Evolutionary conservation across 2,329 filamentous ascomycete genomes (phyloP).

Genomic region (Metarhizium humberi): DNA sequence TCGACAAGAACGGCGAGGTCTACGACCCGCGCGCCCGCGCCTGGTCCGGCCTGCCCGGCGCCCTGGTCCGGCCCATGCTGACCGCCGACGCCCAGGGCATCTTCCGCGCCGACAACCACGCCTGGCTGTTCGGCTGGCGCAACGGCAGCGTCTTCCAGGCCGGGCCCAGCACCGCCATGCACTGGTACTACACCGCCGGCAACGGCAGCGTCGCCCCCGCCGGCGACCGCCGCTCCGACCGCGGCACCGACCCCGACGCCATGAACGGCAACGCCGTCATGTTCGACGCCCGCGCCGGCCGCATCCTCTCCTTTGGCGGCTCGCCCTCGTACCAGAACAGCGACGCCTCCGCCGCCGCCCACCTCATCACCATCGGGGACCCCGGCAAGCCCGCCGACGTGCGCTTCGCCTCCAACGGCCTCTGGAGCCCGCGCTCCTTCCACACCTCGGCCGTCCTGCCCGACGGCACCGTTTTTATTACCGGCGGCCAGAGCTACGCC

Average conservation of each 20-base stretch:
- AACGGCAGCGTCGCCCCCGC: slow-evolving; percentile 30
- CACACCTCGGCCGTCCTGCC: slow-evolving; percentile 39
- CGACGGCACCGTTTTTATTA: slow-evolving; percentile 36
- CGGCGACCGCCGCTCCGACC: slow-evolving; percentile 21
- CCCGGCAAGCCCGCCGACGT: slow-evolving; percentile 9
- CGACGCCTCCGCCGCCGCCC: slow-evolving; percentile 32
- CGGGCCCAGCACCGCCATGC: slow-evolving; percentile 24
- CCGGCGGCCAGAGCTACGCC: slow-evolving; percentile 34
- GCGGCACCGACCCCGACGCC: slow-evolving; percentile 30
- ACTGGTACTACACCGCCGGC: slow-evolving; percentile 44
- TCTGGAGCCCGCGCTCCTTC: slow-evolving; percentile 31
- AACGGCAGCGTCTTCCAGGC: slow-evolving; percentile 12
- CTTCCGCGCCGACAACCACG: slow-evolving; percentile 27
- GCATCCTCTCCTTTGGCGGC: slow-evolving; percentile 45
- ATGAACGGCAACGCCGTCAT: slow-evolving; percentile 50
- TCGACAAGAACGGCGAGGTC: slow-evolving; percentile 47
- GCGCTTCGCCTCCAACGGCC: slow-evolving; percentile 12
- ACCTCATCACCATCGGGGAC: slow-evolving; percentile 21
- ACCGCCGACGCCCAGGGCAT: slow-evolving; percentile 40
- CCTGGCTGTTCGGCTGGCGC: slow-evolving; percentile 14
- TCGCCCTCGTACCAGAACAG: slow-evolving; percentile 33
- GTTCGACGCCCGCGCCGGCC: slow-evolving; percentile 46
- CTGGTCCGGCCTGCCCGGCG: slow-evolving; percentile 34
- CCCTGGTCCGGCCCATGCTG: slow-evolving; percentile 37
- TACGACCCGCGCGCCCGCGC: slow-evolving; percentile 33